Percentiles rank a stretch among this genome's conserved stretches.
Conservation (phyloP, 2,329 filamentous ascomycete genomes). For the Cyphellophora europaea region DNA sequence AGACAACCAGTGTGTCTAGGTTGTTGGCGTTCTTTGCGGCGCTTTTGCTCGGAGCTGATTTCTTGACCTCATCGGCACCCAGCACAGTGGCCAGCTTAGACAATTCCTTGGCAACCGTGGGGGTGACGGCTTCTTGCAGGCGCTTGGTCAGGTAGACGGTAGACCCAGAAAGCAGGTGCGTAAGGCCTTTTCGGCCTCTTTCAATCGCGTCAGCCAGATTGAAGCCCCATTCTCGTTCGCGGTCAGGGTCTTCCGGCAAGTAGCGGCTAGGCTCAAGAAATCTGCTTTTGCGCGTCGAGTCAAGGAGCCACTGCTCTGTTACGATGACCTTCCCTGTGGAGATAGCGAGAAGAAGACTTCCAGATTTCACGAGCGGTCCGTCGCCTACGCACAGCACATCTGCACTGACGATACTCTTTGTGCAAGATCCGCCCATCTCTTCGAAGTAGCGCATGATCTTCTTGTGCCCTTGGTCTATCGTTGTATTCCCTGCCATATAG, state of each 20-base stretch:
- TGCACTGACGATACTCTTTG: conserved; percentile 7
- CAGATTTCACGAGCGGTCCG: conserved; percentile 30
- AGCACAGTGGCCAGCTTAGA: conserved; percentile 9
- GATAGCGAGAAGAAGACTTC: conserved; percentile 36
- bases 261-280: conserved; percentile 27
- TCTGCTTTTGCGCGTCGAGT: conserved; percentile 25
- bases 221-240: conserved; percentile 31
- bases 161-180: conserved; percentile 17
- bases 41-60: conserved; percentile 11
- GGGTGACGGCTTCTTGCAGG: conserved; percentile 12
- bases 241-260: conserved; percentile 23
- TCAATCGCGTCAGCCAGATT: conserved; percentile 22
- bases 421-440: conserved; percentile 6
- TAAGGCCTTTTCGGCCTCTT: conserved; percentile 17
- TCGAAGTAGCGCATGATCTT: conserved; percentile 6
- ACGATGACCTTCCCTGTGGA: conserved; percentile 35
- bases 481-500: conserved; percentile 7
- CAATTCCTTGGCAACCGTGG: conserved; percentile 4
- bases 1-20: conserved; percentile 23
- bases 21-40: conserved; percentile 7
- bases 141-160: conserved; percentile 30
- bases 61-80: conserved; percentile 10
- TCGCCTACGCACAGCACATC: conserved; percentile 27
- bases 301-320: conserved; percentile 36
- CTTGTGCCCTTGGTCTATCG: conserved; percentile 6